Evolutionary conservation across 2,329 filamentous ascomycete species (phyloP).

Genomic region (Epicoccum sorghinum): DNA sequence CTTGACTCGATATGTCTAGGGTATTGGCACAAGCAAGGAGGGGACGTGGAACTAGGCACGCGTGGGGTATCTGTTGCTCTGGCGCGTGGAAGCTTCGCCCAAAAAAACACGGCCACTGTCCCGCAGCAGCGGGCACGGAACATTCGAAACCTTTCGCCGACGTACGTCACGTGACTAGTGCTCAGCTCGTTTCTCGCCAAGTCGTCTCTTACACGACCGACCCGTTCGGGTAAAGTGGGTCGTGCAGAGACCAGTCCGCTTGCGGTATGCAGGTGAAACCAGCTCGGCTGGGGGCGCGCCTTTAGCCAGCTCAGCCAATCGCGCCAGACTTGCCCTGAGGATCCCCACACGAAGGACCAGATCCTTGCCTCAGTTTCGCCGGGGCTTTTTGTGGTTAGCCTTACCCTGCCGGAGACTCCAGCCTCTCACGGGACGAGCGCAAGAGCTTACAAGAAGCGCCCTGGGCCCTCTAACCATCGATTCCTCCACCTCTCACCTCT

Average conservation of each 20-base stretch:
- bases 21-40: constrained; percentile 20
- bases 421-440: constrained; percentile 43
- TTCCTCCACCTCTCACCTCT: constrained; percentile 44
- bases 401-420: constrained; percentile 22
- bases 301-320: constrained; percentile 25
- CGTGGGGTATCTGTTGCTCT: constrained; percentile 34
- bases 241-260: constrained; percentile 1
- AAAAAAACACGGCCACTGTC: constrained; percentile 15
- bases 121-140: constrained; percentile 3
- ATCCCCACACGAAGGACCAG: constrained; percentile 12
- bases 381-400: constrained; percentile 10
- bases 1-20: constrained; percentile 46
- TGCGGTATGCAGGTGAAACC: constrained; percentile 3
- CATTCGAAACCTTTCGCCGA: constrained; percentile 4
- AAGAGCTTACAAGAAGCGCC: constrained; percentile 44
- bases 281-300: constrained; percentile 10
- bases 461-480: constrained; percentile 42
- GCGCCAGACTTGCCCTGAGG: constrained; percentile 26
- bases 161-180: background rate
- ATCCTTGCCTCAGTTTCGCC: constrained; percentile 3
- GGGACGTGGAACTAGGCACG: constrained; percentile 22
- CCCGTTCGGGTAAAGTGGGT: constrained; percentile 4
- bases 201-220: background rate
- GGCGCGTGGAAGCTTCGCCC: constrained; percentile 14
- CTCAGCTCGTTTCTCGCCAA: background rate